Evolutionary conservation across 169 alveolate genomes (phyloP).

Genomic region (Eimeria tenella): DNA sequence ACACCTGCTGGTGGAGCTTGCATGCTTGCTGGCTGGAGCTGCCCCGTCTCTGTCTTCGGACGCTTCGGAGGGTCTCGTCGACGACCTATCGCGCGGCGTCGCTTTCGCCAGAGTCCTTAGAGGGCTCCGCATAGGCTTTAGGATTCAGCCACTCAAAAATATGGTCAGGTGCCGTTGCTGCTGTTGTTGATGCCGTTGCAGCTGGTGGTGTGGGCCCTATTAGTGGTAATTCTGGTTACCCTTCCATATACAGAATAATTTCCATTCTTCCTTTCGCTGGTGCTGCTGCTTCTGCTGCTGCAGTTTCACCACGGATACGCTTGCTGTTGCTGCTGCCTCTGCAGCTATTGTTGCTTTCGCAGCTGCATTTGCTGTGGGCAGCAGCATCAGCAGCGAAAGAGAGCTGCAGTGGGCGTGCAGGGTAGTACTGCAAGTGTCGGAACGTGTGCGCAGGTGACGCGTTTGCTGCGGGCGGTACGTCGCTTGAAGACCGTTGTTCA

Average conservation of each 20-base stretch:
- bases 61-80: slow-evolving; percentile 31
- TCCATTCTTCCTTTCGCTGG: too few species aligned
- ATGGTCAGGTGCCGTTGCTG: background rate
- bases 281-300: too few species aligned
- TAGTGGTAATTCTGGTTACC: too few species aligned
- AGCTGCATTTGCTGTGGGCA: too few species aligned
- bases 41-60: slow-evolving; percentile 32
- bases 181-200: too few species aligned
- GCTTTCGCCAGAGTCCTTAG: slow-evolving; percentile 53
- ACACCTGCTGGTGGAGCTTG: slow-evolving; percentile 35
- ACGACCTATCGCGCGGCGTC: slow-evolving; percentile 47
- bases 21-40: slow-evolving; percentile 63
- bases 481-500: slow-evolving; percentile 59
- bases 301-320: background rate
- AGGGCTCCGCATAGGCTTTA: slow-evolving; percentile 32
- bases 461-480: slow-evolving; percentile 27
- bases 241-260: too few species aligned
- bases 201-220: background rate
- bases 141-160: background rate
- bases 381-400: too few species aligned
- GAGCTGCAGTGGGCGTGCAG: background rate
- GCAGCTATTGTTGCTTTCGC: background rate
- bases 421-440: background rate
- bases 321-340: background rate
- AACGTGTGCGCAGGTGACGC: slow-evolving; percentile 16